phyloP scores from a whole-genome alignment of 306 rosid species.

The Vigna radiata region DNA sequence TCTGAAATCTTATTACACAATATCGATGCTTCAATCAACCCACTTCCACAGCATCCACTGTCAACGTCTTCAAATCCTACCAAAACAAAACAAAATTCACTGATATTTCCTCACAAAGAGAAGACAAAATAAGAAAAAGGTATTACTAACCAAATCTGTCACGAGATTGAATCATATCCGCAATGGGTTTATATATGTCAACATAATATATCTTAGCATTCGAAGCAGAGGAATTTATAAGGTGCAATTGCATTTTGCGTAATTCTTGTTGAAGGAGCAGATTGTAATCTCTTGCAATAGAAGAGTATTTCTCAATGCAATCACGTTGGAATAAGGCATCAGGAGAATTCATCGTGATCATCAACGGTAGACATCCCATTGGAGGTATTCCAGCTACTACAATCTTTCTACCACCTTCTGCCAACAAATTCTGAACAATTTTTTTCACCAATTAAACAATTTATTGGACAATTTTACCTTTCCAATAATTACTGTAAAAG shows the following conservation, averaged over 20 bases:
- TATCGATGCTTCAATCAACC: constrained; percentile 59
- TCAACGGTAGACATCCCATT: constrained; percentile 72
- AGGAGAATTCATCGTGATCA: constrained; percentile 55
- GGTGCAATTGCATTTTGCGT: constrained; percentile 52
- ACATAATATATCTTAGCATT: constrained; percentile 53
- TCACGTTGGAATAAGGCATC: constrained; percentile 40
- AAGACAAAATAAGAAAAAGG: too few relatives aligned
- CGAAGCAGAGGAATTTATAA: constrained; percentile 7
- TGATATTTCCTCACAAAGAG: too few relatives aligned
- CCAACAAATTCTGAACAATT: constrained; percentile 54
- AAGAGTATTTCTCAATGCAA: constrained; percentile 59
- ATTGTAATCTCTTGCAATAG: constrained; percentile 61
- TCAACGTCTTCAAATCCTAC: constrained; percentile 61
- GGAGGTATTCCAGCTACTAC: constrained; percentile 71
- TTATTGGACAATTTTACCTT: too few relatives aligned
- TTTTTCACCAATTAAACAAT: too few relatives aligned
- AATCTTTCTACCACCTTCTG: constrained; percentile 66
- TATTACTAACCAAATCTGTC: constrained; percentile 52
- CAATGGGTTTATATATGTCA: constrained; percentile 61
- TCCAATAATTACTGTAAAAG: too few relatives aligned
- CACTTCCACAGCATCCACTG: constrained; percentile 78
- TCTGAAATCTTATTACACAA: constrained; percentile 58
- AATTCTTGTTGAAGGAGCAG: constrained; percentile 60
- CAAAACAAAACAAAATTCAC: neutral
- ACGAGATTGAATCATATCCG: constrained; percentile 51